phyloP scores from a whole-genome alignment of 345 rosid species.

The Populus nigra region DNA sequence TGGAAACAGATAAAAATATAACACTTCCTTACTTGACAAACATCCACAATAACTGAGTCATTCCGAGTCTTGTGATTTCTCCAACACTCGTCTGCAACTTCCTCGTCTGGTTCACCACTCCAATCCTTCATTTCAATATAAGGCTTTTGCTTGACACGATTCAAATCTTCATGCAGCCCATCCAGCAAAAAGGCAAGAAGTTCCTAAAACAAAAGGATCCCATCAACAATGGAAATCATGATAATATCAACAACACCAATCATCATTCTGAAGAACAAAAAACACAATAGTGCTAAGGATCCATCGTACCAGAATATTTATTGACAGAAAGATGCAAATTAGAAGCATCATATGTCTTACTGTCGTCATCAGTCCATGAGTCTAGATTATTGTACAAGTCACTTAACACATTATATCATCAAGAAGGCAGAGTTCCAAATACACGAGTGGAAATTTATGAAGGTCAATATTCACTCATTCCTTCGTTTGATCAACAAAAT shows the following conservation, averaged over 20 bases:
- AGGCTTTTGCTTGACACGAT: slow-evolving; percentile 83
- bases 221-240: not conserved
- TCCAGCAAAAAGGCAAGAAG: slow-evolving; percentile 86
- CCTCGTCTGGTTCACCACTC: slow-evolving; percentile 72
- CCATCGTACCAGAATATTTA: not conserved
- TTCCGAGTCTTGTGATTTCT: slow-evolving; percentile 86
- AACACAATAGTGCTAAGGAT: not conserved
- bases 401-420: not conserved
- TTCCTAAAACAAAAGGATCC: slow-evolving; percentile 45
- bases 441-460: not conserved
- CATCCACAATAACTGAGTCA: slow-evolving; percentile 95
- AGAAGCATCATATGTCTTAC: not conserved
- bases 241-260: not conserved
- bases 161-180: slow-evolving; percentile 95
- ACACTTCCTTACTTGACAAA: slow-evolving; percentile 65
- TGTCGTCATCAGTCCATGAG: not conserved
- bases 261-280: not conserved
- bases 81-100: slow-evolving; percentile 90
- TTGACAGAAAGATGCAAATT: not conserved
- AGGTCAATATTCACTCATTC: not conserved
- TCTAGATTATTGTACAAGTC: not conserved
- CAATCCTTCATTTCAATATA: slow-evolving; percentile 84
- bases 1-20: slow-evolving; percentile 6
- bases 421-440: not conserved
- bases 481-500: not conserved